phyloP scores from a whole-genome alignment of 1,284 basidiomycete genomes.

The Melampsora larici-populina region DNA sequence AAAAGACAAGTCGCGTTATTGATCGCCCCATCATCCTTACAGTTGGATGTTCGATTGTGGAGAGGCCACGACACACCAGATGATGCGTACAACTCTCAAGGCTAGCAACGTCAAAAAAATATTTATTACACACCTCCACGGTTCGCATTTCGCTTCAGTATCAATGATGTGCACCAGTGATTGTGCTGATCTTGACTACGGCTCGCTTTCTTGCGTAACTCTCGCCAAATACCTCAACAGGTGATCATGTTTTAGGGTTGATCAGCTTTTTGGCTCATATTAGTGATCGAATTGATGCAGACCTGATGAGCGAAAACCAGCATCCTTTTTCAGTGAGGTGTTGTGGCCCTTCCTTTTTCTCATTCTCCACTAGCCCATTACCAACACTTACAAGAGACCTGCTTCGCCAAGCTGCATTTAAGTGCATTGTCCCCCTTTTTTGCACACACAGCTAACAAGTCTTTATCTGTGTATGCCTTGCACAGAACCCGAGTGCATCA shows the following conservation, averaged over 20 bases:
- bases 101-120: constrained; percentile 40
- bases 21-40: background rate
- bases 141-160: constrained; percentile 9
- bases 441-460: background rate
- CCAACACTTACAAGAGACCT: background rate
- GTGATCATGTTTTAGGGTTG: constrained; percentile 35
- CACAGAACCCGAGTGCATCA: constrained; percentile 47
- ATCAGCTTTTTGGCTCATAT: constrained; percentile 43
- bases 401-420: background rate
- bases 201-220: too few relatives aligned
- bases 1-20: too few relatives aligned
- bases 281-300: constrained; percentile 31
- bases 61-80: constrained; percentile 43
- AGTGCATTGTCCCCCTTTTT: background rate
- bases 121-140: constrained; percentile 42
- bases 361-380: background rate
- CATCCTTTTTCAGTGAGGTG: constrained; percentile 42
- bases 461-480: background rate
- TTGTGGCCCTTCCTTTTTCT: background rate
- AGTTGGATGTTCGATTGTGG: constrained; percentile 43
- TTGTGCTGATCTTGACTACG: too few relatives aligned
- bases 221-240: background rate
- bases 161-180: background rate
- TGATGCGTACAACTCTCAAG: constrained; percentile 38
- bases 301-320: constrained; percentile 29